These are phyloP conservation scores for Amoebophrya sp. DNA, from an alignment of 169 alveolate genomes.

Conservation along the genomic window DNA sequence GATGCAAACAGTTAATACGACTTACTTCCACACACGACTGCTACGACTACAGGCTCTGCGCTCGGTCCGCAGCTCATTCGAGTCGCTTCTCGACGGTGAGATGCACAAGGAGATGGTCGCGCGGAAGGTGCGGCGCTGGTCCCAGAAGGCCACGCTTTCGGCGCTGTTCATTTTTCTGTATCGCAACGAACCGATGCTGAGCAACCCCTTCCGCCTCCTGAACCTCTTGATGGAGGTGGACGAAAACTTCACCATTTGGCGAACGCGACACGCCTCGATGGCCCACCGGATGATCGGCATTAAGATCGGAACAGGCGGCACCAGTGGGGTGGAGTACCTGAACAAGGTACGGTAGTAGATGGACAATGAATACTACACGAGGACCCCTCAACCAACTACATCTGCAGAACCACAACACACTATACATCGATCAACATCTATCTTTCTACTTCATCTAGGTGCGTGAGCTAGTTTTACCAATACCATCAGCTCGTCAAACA, in stretches of 20 bases:
- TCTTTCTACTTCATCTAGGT: too few species aligned
- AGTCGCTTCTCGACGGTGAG: neutral
- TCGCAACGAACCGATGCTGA: constrained; percentile 6
- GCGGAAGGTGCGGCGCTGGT: constrained; percentile 15
- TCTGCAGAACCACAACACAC: too few species aligned
- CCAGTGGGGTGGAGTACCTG: constrained; percentile 15
- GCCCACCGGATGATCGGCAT: constrained; percentile 16
- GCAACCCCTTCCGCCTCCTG: constrained; percentile 7
- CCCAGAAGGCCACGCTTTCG: constrained; percentile 7
- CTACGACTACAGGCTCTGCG: neutral
- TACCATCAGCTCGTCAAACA: too few species aligned
- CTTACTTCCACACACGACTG: neutral
- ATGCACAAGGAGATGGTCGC: neutral
- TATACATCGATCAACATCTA: too few species aligned
- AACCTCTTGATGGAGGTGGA: constrained; percentile 4
- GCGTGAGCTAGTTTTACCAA: too few species aligned
- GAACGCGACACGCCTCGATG: constrained; percentile 12
- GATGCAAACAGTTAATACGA: too few species aligned
- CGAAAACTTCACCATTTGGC: constrained; percentile 3
- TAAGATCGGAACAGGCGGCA: constrained; percentile 13
- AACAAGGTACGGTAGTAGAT: too few species aligned
- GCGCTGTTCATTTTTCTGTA: constrained; percentile 15
- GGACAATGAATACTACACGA: too few species aligned
- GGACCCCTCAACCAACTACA: too few species aligned
- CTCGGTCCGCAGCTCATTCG: neutral